Evolutionary conservation across 2,329 filamentous ascomycete genomes (phyloP).

Genomic region (Fusarium devonianum): DNA sequence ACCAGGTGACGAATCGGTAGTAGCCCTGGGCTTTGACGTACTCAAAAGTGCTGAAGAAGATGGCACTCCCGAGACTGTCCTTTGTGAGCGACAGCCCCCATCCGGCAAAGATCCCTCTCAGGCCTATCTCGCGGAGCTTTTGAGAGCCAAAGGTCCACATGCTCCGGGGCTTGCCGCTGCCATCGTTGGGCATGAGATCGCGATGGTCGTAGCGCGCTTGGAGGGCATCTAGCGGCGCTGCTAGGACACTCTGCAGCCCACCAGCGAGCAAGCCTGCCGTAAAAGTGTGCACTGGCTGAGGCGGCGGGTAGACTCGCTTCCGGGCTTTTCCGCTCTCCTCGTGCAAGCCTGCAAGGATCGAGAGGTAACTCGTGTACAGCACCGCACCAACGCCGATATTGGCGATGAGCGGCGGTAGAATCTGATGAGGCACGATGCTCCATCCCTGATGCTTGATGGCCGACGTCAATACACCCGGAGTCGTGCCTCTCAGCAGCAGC

Average conservation of each 20-base stretch:
- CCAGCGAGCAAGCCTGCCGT: conserved; percentile 75
- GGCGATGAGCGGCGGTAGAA: conserved; percentile 77
- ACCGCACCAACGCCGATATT: conserved; percentile 78
- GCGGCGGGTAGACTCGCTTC: conserved; percentile 75
- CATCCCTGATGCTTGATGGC: conserved; percentile 75
- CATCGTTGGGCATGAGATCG: conserved; percentile 53
- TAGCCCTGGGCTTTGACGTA: conserved; percentile 76
- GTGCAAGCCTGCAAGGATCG: conserved; percentile 71
- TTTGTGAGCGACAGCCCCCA: conserved; percentile 74
- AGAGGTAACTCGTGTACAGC: conserved; percentile 78
- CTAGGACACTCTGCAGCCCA: conserved; percentile 72
- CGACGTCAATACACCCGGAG: conserved; percentile 72
- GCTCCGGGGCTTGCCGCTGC: conserved; percentile 58
- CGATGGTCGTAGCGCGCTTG: conserved; percentile 74
- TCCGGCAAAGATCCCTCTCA: conserved; percentile 76
- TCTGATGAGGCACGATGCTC: conserved; percentile 76
- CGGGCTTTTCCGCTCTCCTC: conserved; percentile 64
- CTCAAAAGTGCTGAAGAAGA: conserved; percentile 80
- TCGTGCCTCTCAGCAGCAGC: conserved; percentile 67
- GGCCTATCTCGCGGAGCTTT: conserved; percentile 72
- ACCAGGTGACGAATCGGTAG: conserved; percentile 74
- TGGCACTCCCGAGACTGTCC: conserved; percentile 71
- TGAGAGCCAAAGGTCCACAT: conserved; percentile 77
- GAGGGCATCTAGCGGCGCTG: conserved; percentile 78
- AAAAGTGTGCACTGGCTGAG: conserved; percentile 68